Evolutionary conservation across 2,329 filamentous ascomycete species (phyloP).

Genomic region (Curvularia eragrostidis): DNA sequence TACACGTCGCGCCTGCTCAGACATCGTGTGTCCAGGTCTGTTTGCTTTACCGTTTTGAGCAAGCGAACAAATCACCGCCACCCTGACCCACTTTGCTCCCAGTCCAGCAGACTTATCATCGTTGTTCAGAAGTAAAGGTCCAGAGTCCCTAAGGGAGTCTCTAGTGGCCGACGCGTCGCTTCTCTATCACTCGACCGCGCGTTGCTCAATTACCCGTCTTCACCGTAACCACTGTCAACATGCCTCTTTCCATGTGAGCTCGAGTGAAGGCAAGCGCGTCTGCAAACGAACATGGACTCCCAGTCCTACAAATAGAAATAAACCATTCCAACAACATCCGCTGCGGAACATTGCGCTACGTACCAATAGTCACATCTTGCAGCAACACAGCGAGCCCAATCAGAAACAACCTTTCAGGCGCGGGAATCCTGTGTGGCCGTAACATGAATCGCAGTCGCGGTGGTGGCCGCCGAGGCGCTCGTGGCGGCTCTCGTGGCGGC

Average conservation of each 20-base stretch:
- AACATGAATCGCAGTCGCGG: conserved; percentile 20
- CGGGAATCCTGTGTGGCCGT: background rate
- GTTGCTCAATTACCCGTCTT: background rate
- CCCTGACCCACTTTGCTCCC: background rate
- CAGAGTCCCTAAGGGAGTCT: background rate
- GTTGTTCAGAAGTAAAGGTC: background rate
- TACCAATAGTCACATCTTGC: background rate
- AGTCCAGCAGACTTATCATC: background rate
- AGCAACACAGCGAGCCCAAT: conserved; percentile 5
- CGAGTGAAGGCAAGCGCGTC: background rate
- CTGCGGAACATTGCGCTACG: background rate
- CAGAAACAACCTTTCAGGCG: conserved; percentile 12
- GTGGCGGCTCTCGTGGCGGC: conserved; percentile 13
- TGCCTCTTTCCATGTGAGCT: background rate
- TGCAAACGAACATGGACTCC: background rate
- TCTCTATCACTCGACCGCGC: background rate
- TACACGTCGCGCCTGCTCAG: background rate
- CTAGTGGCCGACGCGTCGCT: background rate
- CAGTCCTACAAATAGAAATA: background rate
- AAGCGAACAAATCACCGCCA: background rate
- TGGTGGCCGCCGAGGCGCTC: conserved; percentile 12
- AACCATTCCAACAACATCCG: background rate
- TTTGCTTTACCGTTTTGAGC: background rate
- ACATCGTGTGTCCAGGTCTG: background rate
- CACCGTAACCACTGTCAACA: background rate